These are phyloP conservation scores for Starmera caribaea DNA, from an alignment of 805 yeast genomes.

Conservation along the genomic window DNA sequence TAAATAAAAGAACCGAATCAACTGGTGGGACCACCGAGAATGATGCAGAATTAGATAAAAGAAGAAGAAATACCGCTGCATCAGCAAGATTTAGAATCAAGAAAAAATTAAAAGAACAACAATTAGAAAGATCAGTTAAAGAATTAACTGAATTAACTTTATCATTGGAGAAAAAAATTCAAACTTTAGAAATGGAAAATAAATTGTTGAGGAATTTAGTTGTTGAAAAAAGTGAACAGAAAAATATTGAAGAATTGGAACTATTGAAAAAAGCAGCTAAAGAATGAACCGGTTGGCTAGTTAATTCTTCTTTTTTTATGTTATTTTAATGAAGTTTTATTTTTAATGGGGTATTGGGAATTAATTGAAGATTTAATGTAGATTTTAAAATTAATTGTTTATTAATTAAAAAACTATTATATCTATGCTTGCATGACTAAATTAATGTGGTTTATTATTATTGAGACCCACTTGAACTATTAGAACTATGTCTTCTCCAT, in stretches of 20 bases:
- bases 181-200: conserved; percentile 90
- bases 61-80: conserved; percentile 88
- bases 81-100: conserved; percentile 88
- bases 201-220: conserved; percentile 74
- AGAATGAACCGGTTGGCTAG: neutral
- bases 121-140: conserved; percentile 69
- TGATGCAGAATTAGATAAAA: conserved; percentile 52
- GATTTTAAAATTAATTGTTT: no score
- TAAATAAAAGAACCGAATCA: no score
- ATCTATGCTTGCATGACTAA: no score
- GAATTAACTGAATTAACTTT: conserved; percentile 63
- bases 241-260: conserved; percentile 45
- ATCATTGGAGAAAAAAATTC: conserved; percentile 61
- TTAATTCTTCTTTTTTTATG: neutral
- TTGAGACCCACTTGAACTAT: conserved; percentile 4
- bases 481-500: conserved; percentile 20
- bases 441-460: no score
- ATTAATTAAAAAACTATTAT: no score
- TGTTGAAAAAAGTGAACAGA: conserved; percentile 60
- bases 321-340: no score
- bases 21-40: neutral
- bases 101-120: conserved; percentile 87
- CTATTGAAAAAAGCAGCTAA: conserved; percentile 37
- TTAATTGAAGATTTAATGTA: no score
- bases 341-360: no score